Base-by-base conservation (phyloP, 2,329 filamentous ascomycete species). In the Albifimbria verrucaria region DNA sequence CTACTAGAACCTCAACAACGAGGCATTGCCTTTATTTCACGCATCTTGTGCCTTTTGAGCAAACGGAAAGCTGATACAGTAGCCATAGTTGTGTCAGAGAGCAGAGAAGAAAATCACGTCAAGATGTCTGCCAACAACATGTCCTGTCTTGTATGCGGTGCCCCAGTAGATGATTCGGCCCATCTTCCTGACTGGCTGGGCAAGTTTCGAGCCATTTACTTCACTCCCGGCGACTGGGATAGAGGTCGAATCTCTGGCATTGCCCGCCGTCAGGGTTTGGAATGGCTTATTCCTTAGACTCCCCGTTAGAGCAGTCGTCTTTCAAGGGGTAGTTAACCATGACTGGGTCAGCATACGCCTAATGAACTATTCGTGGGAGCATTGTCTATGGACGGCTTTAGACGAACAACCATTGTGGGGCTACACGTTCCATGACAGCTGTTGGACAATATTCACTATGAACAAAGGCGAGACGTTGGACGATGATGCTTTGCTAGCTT, bases 231-330 rank as follows among this genome's bases (percentile, higher is more conserved):
- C n/a, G 50, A 52, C 18, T 52, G 50, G 50, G 47, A 42, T 15
- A 48, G 15, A 2, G 50, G 42, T 2, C 43, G 43, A 5, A 48
- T 55, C 22, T 50, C 53, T n/a, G 50, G 51, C 18, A 18, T 44
- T 23, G 50, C 50, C 3, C 42, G 15, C 20, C 47, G 50, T 7
- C 42, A 20, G 18, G 36, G 28, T 17, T 48, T 41, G 24, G 32
- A 48, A 20, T 45, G 52, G 18, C 18, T 50, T 17, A 50, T 55
- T 24, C 53, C 53, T 25, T 48, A 52, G 23, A 50, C 52, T 23
- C 12, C 47, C 42, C n/a, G 23, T 52, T 32, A 25, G 39, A 12
- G 12, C 41, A 15, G 50, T 50, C 23, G 48, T 52, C n/a, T 55
- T 28, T 18, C 48, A 56, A 41, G 43, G 47, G 2, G 45, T 41